phyloP scores from a whole-genome alignment of 192 early-diverging fungal genomes.

The Entomortierella parvispora region DNA sequence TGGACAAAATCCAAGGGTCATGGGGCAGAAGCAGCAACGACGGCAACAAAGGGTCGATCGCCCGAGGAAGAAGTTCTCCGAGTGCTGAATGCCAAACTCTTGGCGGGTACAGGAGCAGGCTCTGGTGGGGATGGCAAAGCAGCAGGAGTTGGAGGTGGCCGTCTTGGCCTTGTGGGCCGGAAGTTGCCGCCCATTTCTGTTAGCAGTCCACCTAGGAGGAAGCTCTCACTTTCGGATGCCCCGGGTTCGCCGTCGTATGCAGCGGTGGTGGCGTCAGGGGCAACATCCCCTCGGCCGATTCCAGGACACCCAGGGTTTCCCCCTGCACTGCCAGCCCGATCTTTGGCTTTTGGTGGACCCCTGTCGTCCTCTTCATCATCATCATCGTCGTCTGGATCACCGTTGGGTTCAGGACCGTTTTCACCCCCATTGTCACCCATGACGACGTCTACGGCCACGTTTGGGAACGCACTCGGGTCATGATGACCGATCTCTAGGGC shows the following conservation, averaged over 20 bases:
- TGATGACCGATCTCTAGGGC: too few species aligned
- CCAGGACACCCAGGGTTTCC: conserved; percentile 7
- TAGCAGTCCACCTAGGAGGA: neutral
- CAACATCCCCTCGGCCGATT: conserved; percentile 25
- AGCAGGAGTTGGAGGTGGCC: neutral
- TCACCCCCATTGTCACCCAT: conserved; percentile 6
- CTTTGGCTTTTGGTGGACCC: neutral
- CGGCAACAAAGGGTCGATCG: conserved; percentile 13
- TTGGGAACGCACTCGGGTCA: neutral
- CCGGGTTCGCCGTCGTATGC: conserved; percentile 42
- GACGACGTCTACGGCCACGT: neutral
- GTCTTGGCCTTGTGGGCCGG: neutral
- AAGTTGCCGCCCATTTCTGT: neutral
- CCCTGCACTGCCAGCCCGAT: neutral
- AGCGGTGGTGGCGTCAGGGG: conserved; percentile 40
- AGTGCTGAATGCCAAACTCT: conserved; percentile 39
- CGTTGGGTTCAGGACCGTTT: neutral
- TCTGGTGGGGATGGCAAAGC: neutral
- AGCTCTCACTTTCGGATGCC: conserved; percentile 2
- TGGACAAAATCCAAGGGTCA: too few species aligned
- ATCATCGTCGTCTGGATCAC: neutral
- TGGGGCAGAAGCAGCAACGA: neutral
- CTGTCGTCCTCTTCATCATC: neutral
- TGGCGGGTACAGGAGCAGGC: conserved; percentile 4
- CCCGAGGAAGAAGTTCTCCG: conserved; percentile 39